A percentile compares a stretch with the other conserved stretches of the same genome.
These are phyloP conservation scores for Dryas octopetala DNA, from an alignment of 306 rosid genomes.

Conservation along the genomic window DNA sequence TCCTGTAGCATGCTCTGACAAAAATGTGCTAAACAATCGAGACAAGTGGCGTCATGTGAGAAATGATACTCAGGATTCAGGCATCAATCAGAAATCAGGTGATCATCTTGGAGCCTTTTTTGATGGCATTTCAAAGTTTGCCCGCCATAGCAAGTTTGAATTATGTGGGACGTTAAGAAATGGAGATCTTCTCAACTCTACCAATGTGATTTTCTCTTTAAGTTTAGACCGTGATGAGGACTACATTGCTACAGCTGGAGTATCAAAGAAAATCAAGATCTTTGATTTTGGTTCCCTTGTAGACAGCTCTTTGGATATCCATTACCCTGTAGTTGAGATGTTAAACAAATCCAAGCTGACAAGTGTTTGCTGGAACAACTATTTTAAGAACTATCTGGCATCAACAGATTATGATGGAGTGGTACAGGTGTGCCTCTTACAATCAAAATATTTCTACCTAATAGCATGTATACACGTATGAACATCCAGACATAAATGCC, in stretches of 20 bases:
- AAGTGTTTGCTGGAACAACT: constrained; percentile 76
- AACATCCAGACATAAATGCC: neutral
- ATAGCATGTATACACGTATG: neutral
- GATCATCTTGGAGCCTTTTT: constrained; percentile 57
- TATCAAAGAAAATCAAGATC: constrained; percentile 74
- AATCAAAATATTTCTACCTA: neutral
- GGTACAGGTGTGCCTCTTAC: constrained; percentile 53
- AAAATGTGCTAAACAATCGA: constrained; percentile 40
- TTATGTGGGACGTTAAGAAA: constrained; percentile 66
- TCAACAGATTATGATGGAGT: constrained; percentile 75
- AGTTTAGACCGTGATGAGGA: constrained; percentile 75
- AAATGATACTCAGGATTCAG: constrained; percentile 29
- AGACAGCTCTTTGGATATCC: constrained; percentile 59
- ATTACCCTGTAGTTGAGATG: constrained; percentile 73
- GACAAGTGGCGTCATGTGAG: constrained; percentile 27
- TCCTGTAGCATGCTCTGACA: constrained; percentile 31
- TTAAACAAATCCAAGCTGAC: constrained; percentile 66
- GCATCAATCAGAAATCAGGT: constrained; percentile 24
- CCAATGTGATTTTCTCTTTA: constrained; percentile 68
- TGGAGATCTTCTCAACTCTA: constrained; percentile 56
- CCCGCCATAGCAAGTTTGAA: constrained; percentile 56
- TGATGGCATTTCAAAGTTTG: constrained; percentile 69
- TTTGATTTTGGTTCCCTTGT: constrained; percentile 57
- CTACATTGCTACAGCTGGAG: constrained; percentile 74
- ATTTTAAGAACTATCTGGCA: constrained; percentile 68